These are phyloP conservation scores for Saraca asoca DNA, from an alignment of 331 rosid genomes.

Conservation along the genomic window DNA sequence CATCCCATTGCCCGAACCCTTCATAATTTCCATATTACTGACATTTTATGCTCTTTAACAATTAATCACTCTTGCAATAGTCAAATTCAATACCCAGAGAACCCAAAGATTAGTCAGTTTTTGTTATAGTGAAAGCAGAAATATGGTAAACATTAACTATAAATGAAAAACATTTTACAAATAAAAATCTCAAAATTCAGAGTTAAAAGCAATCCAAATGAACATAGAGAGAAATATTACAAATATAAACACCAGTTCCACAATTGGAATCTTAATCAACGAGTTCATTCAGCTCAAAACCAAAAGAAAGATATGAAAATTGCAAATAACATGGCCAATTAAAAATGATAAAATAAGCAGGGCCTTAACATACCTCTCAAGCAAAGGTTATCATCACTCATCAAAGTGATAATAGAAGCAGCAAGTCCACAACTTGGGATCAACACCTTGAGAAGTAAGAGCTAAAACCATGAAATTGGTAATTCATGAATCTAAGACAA, in stretches of 20 bases:
- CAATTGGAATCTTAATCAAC: conserved; percentile 29
- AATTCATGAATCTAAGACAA: conserved; percentile 41
- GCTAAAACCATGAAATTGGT: conserved; percentile 39
- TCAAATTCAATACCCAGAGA: conserved; percentile 5
- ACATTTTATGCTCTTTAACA: not conserved
- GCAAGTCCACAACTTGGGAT: conserved; percentile 51
- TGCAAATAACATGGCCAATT: not conserved
- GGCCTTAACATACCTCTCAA: conserved; percentile 47
- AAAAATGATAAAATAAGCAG: not conserved
- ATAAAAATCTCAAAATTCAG: conserved; percentile 28
- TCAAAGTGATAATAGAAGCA: conserved; percentile 55
- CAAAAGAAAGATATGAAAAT: not conserved
- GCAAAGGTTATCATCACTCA: conserved; percentile 37
- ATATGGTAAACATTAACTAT: not conserved
- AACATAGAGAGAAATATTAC: conserved; percentile 6
- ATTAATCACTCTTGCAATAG: not conserved
- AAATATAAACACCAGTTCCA: conserved; percentile 12
- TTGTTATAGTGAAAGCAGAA: not conserved
- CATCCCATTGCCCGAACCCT: conserved; percentile 14
- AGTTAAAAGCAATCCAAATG: not conserved
- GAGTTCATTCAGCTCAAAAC: conserved; percentile 26
- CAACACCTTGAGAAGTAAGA: conserved; percentile 44
- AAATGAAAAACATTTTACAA: not conserved
- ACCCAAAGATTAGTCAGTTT: not conserved
- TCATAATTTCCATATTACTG: not conserved